Base-by-base conservation (phyloP, 345 rosid genomes). In the Raphanus raphanistrum region DNA sequence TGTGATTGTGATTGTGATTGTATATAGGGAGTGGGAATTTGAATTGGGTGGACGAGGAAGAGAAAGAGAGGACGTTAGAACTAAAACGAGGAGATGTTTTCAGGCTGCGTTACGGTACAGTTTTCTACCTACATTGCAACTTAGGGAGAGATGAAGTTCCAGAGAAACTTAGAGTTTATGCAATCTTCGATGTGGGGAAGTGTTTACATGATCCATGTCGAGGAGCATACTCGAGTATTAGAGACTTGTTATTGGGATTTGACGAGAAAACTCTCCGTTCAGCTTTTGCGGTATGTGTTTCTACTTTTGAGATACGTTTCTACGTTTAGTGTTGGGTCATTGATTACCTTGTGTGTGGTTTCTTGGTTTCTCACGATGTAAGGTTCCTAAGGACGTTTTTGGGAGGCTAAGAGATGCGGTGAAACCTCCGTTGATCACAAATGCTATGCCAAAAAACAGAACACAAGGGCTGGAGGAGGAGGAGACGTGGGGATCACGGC, bases 201-300 rank as follows among this genome's bases (percentile, higher is more conserved):
- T 72, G 81, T 73, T 33, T 48, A 60, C 1, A 48, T 26, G 96
- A 88, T 17, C 88, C 87, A 48, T 77, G 82, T 0, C 57, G 84
- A n/a, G 97, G 96, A 52, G 84, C 96, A 17, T 95, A 92, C 73
- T 88, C 96, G 16, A 85, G 90, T 78, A 72, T 92, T 33, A 79
- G 78, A 0, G 92, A 92, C 71, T 61, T 89, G 64, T 71, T 90
- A 65, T 79, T 82, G 1, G 94, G 94, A 6, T 92, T 95, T 59
- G 86, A 88, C 57, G 65, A 59, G n/a, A 89, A 69, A 80, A 80
- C 87, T 25, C 90, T 90, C 48, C 90, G 76, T 59, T 76, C 87
- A 74, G 91, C 94, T 68, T 90, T 94, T 74, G 84, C 82, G 87
- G 97, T 87, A 80, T 2, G 76, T 65, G 17, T 68, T 25, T 68